Base-by-base conservation (phyloP, 2,329 filamentous ascomycete genomes). In the Apiospora sp. region DNA sequence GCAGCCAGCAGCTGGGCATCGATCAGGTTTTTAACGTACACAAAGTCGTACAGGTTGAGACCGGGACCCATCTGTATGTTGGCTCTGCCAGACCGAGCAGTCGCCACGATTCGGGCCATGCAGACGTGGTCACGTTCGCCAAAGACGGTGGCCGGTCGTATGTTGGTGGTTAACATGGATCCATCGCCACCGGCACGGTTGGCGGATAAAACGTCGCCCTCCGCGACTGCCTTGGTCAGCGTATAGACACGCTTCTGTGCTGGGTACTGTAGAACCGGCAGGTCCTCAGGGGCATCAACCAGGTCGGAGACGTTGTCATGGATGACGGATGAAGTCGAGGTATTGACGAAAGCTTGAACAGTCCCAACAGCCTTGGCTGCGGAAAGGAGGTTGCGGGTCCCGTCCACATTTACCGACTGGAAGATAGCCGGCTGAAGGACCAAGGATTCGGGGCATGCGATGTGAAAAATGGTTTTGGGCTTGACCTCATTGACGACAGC, bases 11-110 rank as follows among this genome's bases (percentile, higher is more conserved):
- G 70, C 69, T 81, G 79, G 27, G 78, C 75, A 48, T 76, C 73
- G 2, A 76, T 77, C 13, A 74, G 74, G 71, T 82, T 81, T 19
- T 76, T 73, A 4, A 75, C 72, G 67, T 80, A 80, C 37, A 77
- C 76, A 70, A 79, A 78, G 71, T 77, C 76, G 75, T 78, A 80
- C n/a, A 79, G 48, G 71, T 81, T 81, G 41, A 78, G 74, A 2
- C 78, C 78, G 19, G 75, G 67, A 8, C 80, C 79, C 37, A 81
- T 74, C 44, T 76, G 75, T 22, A 76, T 41, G 19, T 70, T 75
- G 3, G 67, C 73, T 34, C 73, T 74, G 3, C 75, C 74, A 10
- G 68, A 51, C n/a, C 76, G 74, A 4, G 72, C 72, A 71, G 70
- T 73, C 2, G 71, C 73, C 24, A 76, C 73, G 7, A 76, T 75